phyloP scores from a whole-genome alignment of 257 asterid species.

The Misopates orontium region DNA sequence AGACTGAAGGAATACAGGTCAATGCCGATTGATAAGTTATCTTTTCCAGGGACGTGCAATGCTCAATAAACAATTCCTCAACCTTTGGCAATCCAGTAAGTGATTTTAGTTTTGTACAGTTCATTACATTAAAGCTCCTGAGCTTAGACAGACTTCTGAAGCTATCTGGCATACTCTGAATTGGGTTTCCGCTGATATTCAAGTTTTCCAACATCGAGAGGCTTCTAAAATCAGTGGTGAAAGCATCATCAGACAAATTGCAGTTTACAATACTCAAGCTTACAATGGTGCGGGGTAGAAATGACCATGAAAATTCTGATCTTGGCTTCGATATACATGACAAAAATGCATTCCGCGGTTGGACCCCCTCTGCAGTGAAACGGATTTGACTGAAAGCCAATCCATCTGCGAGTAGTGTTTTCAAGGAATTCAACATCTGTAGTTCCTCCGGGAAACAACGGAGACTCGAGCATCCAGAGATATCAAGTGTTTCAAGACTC shows the following conservation, averaged over 20 bases:
- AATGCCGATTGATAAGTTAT: constrained; percentile 18
- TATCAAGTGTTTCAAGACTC: constrained; percentile 21
- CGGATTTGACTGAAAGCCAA: constrained; percentile 14
- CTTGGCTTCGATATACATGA: constrained; percentile 21
- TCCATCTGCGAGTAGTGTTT: constrained; percentile 24
- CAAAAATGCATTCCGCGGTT: not conserved
- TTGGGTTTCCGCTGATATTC: constrained; percentile 26
- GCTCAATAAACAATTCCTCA: constrained; percentile 19
- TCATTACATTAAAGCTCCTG: constrained; percentile 3
- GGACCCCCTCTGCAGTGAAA: not conserved
- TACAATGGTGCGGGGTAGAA: constrained; percentile 20
- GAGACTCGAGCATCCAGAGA: constrained; percentile 28
- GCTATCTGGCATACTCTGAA: constrained; percentile 23
- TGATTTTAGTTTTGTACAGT: constrained; percentile 22
- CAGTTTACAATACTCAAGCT: constrained; percentile 25
- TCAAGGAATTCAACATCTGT: constrained; percentile 18
- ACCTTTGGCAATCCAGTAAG: constrained; percentile 17
- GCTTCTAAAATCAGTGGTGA: constrained; percentile 9
- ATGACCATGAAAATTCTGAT: constrained; percentile 9
- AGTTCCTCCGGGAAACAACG: constrained; percentile 11
- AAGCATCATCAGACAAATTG: constrained; percentile 23
- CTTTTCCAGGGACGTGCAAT: constrained; percentile 24
- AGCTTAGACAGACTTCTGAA: constrained; percentile 26
- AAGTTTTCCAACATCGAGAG: constrained; percentile 16
- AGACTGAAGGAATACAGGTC: not conserved